These are phyloP conservation scores for Xerophyta viscosa DNA, from an alignment of 106 monocot species.

Conservation along the genomic window DNA sequence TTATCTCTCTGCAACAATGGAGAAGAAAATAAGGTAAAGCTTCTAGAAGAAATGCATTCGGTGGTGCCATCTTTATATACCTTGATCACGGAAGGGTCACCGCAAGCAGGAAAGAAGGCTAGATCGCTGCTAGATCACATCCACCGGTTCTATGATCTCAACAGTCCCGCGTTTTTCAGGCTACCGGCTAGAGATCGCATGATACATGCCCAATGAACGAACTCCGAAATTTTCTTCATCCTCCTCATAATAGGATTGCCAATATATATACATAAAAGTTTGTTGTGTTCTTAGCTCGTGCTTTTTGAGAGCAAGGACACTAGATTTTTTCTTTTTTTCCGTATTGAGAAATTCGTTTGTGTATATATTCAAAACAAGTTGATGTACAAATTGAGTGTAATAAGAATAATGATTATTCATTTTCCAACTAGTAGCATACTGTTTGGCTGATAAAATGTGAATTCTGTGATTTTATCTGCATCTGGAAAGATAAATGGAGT, in stretches of 20 bases:
- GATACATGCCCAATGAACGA: constrained; percentile 21
- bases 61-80: constrained; percentile 53
- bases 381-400: no score
- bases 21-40: constrained; percentile 19
- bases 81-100: constrained; percentile 33
- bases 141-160: constrained; percentile 21
- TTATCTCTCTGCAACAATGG: constrained; percentile 47
- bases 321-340: no score
- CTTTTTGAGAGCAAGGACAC: no score
- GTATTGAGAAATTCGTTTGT: no score
- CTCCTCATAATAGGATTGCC: background rate
- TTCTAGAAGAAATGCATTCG: constrained; percentile 31
- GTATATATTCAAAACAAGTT: no score
- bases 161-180: background rate
- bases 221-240: background rate
- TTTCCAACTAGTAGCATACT: no score
- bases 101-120: constrained; percentile 56
- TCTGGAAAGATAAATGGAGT: no score
- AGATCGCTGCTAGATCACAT: constrained; percentile 37
- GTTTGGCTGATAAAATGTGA: no score
- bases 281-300: no score
- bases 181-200: constrained; percentile 13
- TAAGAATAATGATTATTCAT: no score
- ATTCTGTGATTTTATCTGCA: no score
- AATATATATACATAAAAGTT: no score